Conservation (phyloP, 1,284 basidiomycete genomes). For the Cutaneotrichosporon mucoides region DNA sequence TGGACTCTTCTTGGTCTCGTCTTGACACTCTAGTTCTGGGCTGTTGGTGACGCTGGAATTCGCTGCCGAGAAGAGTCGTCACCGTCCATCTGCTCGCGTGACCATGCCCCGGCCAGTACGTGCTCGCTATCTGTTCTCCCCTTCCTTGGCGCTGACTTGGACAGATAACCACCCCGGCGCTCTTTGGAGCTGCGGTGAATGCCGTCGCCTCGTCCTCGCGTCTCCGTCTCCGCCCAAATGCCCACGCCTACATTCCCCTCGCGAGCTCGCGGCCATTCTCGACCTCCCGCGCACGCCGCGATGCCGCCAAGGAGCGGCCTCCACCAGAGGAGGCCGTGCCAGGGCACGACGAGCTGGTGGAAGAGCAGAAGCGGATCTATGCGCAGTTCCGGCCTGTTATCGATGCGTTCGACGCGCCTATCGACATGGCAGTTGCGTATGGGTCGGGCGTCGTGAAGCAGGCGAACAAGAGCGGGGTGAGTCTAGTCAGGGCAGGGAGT, state of each 20-base stretch:
- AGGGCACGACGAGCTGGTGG: neutral
- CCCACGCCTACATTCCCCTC: neutral
- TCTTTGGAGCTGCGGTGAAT: neutral
- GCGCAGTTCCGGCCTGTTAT: slow-evolving; percentile 37
- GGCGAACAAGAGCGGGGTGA: slow-evolving; percentile 36
- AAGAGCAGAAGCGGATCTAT: slow-evolving; percentile 19
- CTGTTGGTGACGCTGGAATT: too few species aligned
- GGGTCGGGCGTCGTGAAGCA: slow-evolving; percentile 47
- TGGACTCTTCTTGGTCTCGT: too few species aligned
- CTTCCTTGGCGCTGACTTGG: too few species aligned
- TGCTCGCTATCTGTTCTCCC: too few species aligned
- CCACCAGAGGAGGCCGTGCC: too few species aligned
- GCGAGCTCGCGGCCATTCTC: neutral
- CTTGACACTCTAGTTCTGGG: too few species aligned
- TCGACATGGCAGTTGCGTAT: slow-evolving; percentile 47
- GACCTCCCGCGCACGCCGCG: neutral
- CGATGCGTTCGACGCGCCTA: slow-evolving; percentile 32
- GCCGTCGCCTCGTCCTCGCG: neutral
- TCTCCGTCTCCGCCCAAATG: neutral
- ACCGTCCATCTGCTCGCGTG: too few species aligned
- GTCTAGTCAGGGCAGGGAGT: neutral
- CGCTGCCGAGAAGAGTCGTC: too few species aligned
- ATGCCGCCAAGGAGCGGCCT: neutral
- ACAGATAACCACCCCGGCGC: too few species aligned
- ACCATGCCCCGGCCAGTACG: too few species aligned